phyloP scores from a whole-genome alignment of 1,284 basidiomycete genomes.

The Ustilago bromivora region DNA sequence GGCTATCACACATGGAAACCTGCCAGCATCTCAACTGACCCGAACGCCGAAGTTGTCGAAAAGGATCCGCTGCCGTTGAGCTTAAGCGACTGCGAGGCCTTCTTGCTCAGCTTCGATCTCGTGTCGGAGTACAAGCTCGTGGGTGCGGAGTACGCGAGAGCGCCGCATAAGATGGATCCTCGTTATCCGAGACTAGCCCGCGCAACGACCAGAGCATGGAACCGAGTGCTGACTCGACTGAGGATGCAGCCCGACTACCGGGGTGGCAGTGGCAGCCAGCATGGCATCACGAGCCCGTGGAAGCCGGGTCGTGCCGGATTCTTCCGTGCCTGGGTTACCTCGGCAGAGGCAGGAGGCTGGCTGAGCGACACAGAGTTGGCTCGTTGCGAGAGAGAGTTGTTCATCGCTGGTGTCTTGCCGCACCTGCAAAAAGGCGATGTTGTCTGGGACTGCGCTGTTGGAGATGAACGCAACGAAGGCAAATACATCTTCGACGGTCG shows the following conservation, averaged over 20 bases:
- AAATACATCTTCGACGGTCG: slow-evolving; percentile 70
- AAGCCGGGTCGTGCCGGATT: slow-evolving; percentile 68
- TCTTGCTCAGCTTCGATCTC: slow-evolving; percentile 60
- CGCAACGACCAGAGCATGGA: slow-evolving; percentile 69
- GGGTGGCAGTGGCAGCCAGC: neutral
- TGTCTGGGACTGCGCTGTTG: slow-evolving; percentile 69
- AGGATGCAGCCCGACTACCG: slow-evolving; percentile 62
- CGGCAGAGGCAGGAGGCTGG: slow-evolving; percentile 52
- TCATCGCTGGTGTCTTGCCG: slow-evolving; percentile 67
- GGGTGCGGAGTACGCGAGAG: slow-evolving; percentile 50
- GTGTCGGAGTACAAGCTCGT: slow-evolving; percentile 59
- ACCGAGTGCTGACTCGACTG: slow-evolving; percentile 68
- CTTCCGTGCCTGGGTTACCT: slow-evolving; percentile 70
- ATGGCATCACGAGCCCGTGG: slow-evolving; percentile 48
- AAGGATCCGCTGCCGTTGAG: slow-evolving; percentile 62
- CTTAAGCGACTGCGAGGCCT: slow-evolving; percentile 63
- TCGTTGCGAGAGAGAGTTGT: slow-evolving; percentile 66
- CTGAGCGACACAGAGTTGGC: slow-evolving; percentile 62
- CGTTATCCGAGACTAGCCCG: slow-evolving; percentile 65
- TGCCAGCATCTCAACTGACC: slow-evolving; percentile 9
- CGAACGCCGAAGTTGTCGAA: slow-evolving; percentile 7
- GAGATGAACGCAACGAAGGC: slow-evolving; percentile 60
- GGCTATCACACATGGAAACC: slow-evolving; percentile 60
- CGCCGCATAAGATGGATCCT: slow-evolving; percentile 61
- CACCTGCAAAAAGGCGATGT: slow-evolving; percentile 69